Base-by-base conservation (phyloP, 2,329 filamentous ascomycete species). In the Aspergillus sojae region DNA sequence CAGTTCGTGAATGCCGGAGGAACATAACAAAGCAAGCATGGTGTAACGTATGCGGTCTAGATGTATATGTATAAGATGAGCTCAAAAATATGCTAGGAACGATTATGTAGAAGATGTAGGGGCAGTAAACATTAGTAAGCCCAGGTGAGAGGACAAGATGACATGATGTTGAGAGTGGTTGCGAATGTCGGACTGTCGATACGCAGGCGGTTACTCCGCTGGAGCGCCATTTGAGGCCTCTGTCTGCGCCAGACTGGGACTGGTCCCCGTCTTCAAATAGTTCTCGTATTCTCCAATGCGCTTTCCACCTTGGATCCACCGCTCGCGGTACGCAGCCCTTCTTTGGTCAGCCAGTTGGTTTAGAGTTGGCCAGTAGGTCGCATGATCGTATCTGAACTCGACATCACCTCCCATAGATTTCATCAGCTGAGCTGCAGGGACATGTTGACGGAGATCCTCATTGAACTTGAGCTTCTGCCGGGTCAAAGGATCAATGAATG, bases 391-490 rank as follows among this genome's bases (percentile, higher is more conserved):
- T 72, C 93, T 89, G 75, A 99, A 98, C 64, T 94, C 86, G 65
- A 96, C 86, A 57, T 92, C 86, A 62, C 95, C 94, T 55, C 89
- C 89, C 72, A 91, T 89, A 62, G 89, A 84, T 71, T 88, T 90
- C 89, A 93, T 91, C 59, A 99, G 86, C 77, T 98, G 94, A 72
- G 89, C 84, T 9, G 88, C 79, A 5, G 93, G 93, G 23, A 99
- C 90, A 76, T 93, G 93, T 69, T 91, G 83, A 70, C 85, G 85
- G 82, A 97, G 89, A 75, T 96, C 91, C 78, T 97, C 93, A 83
- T 98, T 97, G 85, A 97, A 97, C 82, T 95, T 96, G 82, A 99
- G 89, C 84, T 99, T 99, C 74, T 95, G 89, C 63, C 91, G 89
- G 11, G 95, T 99, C 72, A 94, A 82, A 9, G 95, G 95, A 79